Evolutionary conservation across 345 rosid genomes (phyloP).

Genomic region (Erucastrum elatum): DNA sequence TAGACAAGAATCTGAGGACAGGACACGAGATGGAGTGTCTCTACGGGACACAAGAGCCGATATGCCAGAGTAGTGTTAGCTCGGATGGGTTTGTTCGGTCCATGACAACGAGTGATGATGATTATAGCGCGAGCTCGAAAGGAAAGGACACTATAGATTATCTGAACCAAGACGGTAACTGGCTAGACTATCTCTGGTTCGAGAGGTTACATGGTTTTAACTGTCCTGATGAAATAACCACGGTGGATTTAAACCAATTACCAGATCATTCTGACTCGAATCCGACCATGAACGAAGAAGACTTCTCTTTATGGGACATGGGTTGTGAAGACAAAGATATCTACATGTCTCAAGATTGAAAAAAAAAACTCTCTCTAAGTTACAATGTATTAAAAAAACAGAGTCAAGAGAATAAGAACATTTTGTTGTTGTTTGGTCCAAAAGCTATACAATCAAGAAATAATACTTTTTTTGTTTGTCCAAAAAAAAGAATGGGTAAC

Average conservation of each 20-base stretch:
- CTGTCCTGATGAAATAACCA: constrained; percentile 27
- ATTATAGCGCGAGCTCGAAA: constrained; percentile 25
- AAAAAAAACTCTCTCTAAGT: constrained; percentile 10
- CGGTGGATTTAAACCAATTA: constrained; percentile 22
- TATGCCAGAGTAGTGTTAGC: constrained; percentile 10
- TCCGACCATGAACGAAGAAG: constrained; percentile 25
- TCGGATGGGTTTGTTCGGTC: constrained; percentile 26
- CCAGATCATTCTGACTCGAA: constrained; percentile 28
- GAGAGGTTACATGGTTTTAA: constrained; percentile 26
- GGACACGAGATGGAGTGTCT: constrained; percentile 44
- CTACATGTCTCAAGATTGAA: constrained; percentile 32
- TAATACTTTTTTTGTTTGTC: not conserved
- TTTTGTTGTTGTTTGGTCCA: constrained; percentile 10
- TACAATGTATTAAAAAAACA: constrained; percentile 18
- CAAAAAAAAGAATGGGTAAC: constrained; percentile 2
- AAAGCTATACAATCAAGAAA: constrained; percentile 38
- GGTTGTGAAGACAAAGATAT: constrained; percentile 38
- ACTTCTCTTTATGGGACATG: constrained; percentile 43
- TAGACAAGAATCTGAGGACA: constrained; percentile 45
- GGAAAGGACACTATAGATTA: not conserved
- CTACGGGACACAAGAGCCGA: constrained; percentile 19
- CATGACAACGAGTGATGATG: constrained; percentile 36
- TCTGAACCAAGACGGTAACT: not conserved
- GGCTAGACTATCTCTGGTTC: constrained; percentile 26
- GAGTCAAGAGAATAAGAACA: constrained; percentile 4